Evolutionary conservation across 495 filamentous ascomycete species (phyloP).

Genomic region (Immersiella caudata): DNA sequence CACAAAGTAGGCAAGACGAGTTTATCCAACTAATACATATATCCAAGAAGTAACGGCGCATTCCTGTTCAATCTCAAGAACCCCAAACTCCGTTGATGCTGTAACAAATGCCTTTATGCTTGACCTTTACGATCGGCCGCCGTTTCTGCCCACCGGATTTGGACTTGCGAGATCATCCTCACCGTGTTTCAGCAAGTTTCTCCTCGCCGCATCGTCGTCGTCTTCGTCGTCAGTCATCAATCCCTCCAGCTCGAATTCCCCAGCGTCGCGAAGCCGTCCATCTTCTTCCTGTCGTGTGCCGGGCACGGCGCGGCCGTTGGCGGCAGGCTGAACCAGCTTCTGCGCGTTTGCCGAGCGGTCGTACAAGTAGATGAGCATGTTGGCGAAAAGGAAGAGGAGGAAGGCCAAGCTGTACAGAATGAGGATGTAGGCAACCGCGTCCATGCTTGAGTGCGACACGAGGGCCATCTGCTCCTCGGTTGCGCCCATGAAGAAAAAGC

Average conservation of each 20-base stretch:
- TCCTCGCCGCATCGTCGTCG: slow-evolving; percentile 46
- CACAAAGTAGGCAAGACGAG: background rate
- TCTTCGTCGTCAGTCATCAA: slow-evolving; percentile 87
- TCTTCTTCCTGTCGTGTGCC: slow-evolving; percentile 50
- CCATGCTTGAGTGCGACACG: slow-evolving; percentile 69
- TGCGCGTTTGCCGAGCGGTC: slow-evolving; percentile 54
- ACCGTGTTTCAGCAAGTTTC: slow-evolving; percentile 40
- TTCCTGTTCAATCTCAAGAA: background rate
- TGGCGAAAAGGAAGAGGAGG: slow-evolving; percentile 84
- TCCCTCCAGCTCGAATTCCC: slow-evolving; percentile 89
- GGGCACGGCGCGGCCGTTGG: slow-evolving; percentile 46
- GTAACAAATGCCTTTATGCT: slow-evolving; percentile 4
- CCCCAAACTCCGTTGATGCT: background rate
- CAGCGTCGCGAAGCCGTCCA: slow-evolving; percentile 66
- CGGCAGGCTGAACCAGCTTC: slow-evolving; percentile 14
- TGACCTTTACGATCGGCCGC: slow-evolving; percentile 5
- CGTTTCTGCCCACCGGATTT: slow-evolving; percentile 43
- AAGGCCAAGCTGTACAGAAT: slow-evolving; percentile 90
- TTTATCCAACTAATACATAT: background rate
- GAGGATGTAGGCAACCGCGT: slow-evolving; percentile 87
- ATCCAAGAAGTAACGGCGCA: background rate
- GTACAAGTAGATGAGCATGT: slow-evolving; percentile 82
- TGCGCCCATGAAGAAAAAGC: slow-evolving; percentile 96
- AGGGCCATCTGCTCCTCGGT: slow-evolving; percentile 94
- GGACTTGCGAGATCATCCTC: slow-evolving; percentile 43